Percentiles rank a stretch among this genome's conserved stretches.
Evolutionary conservation across 768 basidiomycete genomes (phyloP).

Genomic region (Psilocybe azurescens): DNA sequence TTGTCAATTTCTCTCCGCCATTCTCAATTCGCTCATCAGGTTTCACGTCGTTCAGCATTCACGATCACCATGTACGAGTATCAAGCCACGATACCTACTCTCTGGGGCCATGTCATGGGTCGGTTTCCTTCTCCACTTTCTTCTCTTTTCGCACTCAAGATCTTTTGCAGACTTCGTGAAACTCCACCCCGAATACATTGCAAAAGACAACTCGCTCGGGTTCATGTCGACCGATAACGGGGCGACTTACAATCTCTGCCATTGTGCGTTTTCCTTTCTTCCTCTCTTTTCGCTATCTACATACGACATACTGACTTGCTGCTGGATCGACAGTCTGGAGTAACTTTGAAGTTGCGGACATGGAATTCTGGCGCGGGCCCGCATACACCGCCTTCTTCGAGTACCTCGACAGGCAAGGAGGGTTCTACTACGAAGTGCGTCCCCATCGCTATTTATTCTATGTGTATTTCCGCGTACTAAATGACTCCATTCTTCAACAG

Average conservation of each 20-base stretch:
- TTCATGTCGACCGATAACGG: constrained; percentile 59
- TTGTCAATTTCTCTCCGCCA: background rate
- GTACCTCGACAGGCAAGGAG: constrained; percentile 62
- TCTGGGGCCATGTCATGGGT: constrained; percentile 78
- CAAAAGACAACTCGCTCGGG: constrained; percentile 61
- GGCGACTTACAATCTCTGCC: constrained; percentile 72
- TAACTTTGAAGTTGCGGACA: constrained; percentile 74
- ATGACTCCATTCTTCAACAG: constrained; percentile 19
- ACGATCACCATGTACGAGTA: constrained; percentile 80
- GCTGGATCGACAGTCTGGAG: constrained; percentile 48
- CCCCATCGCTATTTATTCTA: constrained; percentile 3
- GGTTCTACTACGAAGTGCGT: constrained; percentile 73
- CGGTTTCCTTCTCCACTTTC: constrained; percentile 7
- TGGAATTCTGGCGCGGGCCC: constrained; percentile 68
- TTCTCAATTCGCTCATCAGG: background rate
- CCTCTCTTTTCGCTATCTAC: constrained; percentile 14
- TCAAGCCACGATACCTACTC: constrained; percentile 71
- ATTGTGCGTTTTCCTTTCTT: constrained; percentile 50
- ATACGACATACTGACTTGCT: constrained; percentile 2
- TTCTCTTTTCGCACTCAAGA: background rate
- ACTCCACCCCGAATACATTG: constrained; percentile 58
- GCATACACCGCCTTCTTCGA: constrained; percentile 73
- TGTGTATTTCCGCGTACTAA: too few species aligned
- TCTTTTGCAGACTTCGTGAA: constrained; percentile 53
- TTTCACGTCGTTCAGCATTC: constrained; percentile 48